Evolutionary conservation across 805 yeast genomes (phyloP), one percentile per base, ranked within the genome.

Genomic region (Lipomyces oligophaga): DNA sequence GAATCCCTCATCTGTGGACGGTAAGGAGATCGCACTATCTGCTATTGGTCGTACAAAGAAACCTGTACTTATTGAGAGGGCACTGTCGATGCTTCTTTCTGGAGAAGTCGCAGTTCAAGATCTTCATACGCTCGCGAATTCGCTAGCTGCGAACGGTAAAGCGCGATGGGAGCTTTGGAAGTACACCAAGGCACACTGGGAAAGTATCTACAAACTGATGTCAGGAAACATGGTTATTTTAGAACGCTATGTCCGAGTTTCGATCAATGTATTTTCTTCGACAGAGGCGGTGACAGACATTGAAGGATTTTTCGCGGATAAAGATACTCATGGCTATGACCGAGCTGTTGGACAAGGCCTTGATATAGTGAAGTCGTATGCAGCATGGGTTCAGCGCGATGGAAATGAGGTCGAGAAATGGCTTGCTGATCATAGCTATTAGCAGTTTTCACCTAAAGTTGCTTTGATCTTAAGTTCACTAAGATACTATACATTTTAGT

Each of bases 261-360:
- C 69, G 24, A 48, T 72, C 39, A 64, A 63, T 26, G 46, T 54
- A 34, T 61, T 70, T 41, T 69, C 70, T 20, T 61, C 73, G 13
- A 54, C 53, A 37, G 66, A 66, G 20, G 67, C 68, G 43, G 58
- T 58, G 21, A 58, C 52, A 10, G 76, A 72, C 40, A 67, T 75
- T 24, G 62, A 62, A 27, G 45, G 39, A 6, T 79, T 78, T 61
- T 79, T 79, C 57, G 60, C 57, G 8, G 63, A 58, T 45, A 72
- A 70, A 60, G 75, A 78, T 53, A 69, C 72, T 32, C 67, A 67
- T 50, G 83, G 81, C 7, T 80, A 75, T 55, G 83, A 80, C 55
- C 72, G 79, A 63, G 75, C 81, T 28, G 66, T 76, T 45, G 67
- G 66, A 20, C 84, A 80, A 63, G 72, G 75, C 16, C 62, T 79